Base-by-base conservation (phyloP, 2,329 filamentous ascomycete species). In the Colletotrichum sp. region DNA sequence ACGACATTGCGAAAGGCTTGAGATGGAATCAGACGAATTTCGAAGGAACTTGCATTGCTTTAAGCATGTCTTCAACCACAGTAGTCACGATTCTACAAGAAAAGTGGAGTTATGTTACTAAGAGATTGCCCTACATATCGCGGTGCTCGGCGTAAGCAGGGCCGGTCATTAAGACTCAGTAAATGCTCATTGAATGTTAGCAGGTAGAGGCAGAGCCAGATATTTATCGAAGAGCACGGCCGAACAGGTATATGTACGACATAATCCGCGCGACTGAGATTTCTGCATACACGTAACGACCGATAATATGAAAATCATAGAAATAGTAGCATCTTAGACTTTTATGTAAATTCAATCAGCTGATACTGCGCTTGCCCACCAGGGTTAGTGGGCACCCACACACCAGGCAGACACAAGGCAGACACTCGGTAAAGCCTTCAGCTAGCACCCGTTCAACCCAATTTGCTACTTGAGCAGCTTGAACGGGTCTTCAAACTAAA, bases 131-230 rank as follows among this genome's bases (percentile, higher is more conserved):
- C 38, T 43, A 6, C 8, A n/a, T n/a, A 43, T 43, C 3, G 9
- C 9, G 9, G 5, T 43, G 5, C 38, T 43, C 1, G 5, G 38
- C 18, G 1, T 6, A 43, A 43, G 9, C 36, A 43, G 18, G 1
- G 1, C 2, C 3, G 8, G 8, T 43, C 0, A 6, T 43, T n/a
- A 10, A 43, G 8, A 3, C 3, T 4, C 18, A 43, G 18, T n/a
- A n/a, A 43, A 1, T n/a, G 16, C 16, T n/a, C 8, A 43, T n/a
- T 43, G 5, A 43, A 43, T 43, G 36, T 43, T 43, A n/a, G 16
- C 3, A 10, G 9, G 38, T 10, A n/a, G 18, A 43, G 18, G 38
- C 1, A 43, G 9, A 43, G 9, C 18, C 18, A 18, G 5, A n/a
- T n/a, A 10, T 3, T 10, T 4, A 18, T n/a, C 2, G 16, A 43